A percentile compares a stretch with the other conserved stretches of the same genome.
phyloP scores from a whole-genome alignment of 176 grass and related monocot genomes.

The Zea luxurians region DNA sequence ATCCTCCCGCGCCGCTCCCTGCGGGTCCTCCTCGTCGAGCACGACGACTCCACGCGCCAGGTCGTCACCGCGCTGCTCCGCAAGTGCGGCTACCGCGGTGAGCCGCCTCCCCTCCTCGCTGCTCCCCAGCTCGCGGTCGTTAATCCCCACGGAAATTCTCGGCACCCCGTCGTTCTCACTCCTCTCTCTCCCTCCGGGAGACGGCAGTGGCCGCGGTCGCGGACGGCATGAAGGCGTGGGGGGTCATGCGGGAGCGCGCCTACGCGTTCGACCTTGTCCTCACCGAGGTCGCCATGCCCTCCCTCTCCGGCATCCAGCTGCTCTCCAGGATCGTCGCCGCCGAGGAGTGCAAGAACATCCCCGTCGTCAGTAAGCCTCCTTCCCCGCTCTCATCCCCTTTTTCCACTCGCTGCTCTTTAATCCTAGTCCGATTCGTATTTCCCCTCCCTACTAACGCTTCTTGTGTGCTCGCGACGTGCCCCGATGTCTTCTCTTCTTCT shows the following conservation, averaged over 20 bases:
- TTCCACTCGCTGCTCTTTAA: not conserved
- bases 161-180: not conserved
- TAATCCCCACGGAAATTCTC: not conserved
- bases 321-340: constrained; percentile 69
- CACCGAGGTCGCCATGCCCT: constrained; percentile 92
- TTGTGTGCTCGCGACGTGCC: not conserved
- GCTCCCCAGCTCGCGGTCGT: too few species aligned
- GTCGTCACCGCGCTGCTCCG: constrained; percentile 93
- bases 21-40: constrained; percentile 90
- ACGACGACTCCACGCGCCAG: constrained; percentile 91
- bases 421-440: not conserved
- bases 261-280: constrained; percentile 92
- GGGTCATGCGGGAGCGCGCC: constrained; percentile 61
- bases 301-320: constrained; percentile 82
- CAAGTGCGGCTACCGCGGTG: constrained; percentile 94
- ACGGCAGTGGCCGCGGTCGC: constrained; percentile 66
- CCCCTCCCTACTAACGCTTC: too few species aligned
- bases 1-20: constrained; percentile 80
- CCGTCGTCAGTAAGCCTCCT: constrained; percentile 81
- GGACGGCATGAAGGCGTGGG: constrained; percentile 92
- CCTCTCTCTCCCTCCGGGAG: constrained; percentile 1
- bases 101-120: not conserved
- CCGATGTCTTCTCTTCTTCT: not conserved
- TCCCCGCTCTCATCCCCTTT: too few species aligned
- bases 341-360: constrained; percentile 87